Evolutionary conservation across 495 filamentous ascomycete species (phyloP), one percentile per base, ranked within the genome.

Genomic region (Achaetomiella virescens): DNA sequence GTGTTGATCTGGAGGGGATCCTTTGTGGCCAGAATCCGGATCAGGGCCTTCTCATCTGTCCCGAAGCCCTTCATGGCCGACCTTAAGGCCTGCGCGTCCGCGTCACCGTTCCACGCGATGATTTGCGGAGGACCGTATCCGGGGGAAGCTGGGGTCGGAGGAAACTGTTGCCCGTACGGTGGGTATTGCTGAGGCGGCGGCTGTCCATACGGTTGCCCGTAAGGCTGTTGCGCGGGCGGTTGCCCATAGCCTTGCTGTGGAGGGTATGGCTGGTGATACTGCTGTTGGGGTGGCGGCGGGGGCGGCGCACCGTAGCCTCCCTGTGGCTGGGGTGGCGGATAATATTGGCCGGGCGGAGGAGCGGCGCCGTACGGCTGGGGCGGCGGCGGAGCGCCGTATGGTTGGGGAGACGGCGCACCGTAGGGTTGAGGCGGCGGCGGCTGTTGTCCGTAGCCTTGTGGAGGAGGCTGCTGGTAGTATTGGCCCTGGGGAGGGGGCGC

Each of bases 11-110:
- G 85, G 12, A 87, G 72, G 4, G 90, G 86, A 54, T 95, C 84
- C 49, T 86, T 81, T 25, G 68, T 75, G 0, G 83, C 73, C 20
- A 97, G 73, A 15, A 85, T 71, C 0, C 72, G 70, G 61, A 91
- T 88, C 0, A 96, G 75, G 0, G 80, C 68, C 48, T 81, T 82
- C 68, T 96, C 91, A 61, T 96, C 84, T 0, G 91, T 96, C 41
- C 91, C 91, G 54, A 93, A 85, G 8, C 91, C 90, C 73, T 95
- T 95, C 87, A 95, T 95, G 2, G 92, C 89, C 61, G 80, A 80
- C 49, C 89, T 78, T 21, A 95, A 75, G 9, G 70, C 76, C 46
- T 90, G 80, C 0, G 89, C 88, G 54, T 95, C 82, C 2, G 70
- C 64, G 2, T 70, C 75, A 46, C 78, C 83, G 54, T 91, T 83